Evolutionary conservation across 2,329 filamentous ascomycete species (phyloP).

Genomic region (Seiridium cupressi): DNA sequence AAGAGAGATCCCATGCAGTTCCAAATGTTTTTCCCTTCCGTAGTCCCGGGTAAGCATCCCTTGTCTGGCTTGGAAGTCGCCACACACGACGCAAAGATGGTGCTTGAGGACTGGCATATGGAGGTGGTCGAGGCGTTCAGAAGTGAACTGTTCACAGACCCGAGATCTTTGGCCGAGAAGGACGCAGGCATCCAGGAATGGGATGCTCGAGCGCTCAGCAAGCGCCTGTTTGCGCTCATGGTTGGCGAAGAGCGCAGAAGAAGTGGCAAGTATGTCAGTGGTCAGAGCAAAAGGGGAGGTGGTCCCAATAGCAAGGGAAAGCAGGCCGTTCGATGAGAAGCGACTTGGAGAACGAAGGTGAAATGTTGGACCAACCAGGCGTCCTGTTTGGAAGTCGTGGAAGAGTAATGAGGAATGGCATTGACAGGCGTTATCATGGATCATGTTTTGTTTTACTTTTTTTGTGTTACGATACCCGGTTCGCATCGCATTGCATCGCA

Average conservation of each 20-base stretch:
- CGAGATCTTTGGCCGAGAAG: neutral
- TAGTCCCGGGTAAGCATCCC: constrained; percentile 11
- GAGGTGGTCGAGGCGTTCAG: constrained; percentile 56
- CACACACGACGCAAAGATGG: constrained; percentile 44
- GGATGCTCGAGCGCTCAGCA: constrained; percentile 47
- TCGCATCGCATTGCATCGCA: neutral
- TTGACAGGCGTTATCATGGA: neutral
- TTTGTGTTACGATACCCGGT: neutral
- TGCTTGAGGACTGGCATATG: constrained; percentile 55
- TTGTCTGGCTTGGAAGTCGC: constrained; percentile 48
- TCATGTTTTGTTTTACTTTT: neutral
- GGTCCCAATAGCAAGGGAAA: neutral
- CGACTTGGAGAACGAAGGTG: too few species aligned
- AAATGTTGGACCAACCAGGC: too few species aligned
- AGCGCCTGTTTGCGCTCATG: constrained; percentile 52
- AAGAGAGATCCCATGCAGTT: constrained; percentile 38
- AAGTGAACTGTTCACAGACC: constrained; percentile 34
- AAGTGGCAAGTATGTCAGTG: constrained; percentile 12
- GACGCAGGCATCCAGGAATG: constrained; percentile 26
- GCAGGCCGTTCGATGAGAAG: neutral
- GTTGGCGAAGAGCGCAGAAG: constrained; percentile 45
- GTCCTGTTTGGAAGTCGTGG: too few species aligned
- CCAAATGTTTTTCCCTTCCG: constrained; percentile 21
- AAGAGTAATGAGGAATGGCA: neutral
- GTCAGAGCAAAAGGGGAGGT: neutral